A percentile compares a stretch with the other conserved stretches of the same genome.
phyloP scores from a whole-genome alignment of 1,284 basidiomycete species.

The Xanthoconium separans region DNA sequence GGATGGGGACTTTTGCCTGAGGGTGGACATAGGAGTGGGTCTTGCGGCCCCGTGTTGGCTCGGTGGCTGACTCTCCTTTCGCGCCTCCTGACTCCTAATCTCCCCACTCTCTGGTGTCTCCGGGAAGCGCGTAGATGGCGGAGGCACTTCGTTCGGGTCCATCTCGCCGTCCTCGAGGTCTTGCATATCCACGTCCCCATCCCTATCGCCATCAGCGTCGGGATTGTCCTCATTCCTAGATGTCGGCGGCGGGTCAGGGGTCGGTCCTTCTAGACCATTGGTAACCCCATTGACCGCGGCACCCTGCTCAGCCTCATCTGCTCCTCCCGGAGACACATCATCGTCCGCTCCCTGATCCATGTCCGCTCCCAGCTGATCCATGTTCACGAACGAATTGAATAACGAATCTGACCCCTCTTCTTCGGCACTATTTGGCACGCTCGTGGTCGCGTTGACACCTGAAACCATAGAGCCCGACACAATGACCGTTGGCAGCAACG shows the following conservation, averaged over 20 bases:
- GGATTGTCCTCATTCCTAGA: neutral
- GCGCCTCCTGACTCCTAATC: conserved; percentile 11
- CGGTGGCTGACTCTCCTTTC: neutral
- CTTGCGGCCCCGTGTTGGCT: neutral
- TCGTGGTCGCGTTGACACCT: neutral
- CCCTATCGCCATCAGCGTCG: neutral
- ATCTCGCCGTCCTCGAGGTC: conserved; percentile 25
- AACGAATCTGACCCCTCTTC: conserved; percentile 17
- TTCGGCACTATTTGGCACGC: conserved; percentile 3
- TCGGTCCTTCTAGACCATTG: neutral
- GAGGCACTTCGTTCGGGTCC: conserved; percentile 2
- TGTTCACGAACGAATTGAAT: conserved; percentile 28
- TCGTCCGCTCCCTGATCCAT: neutral
- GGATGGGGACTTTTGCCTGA: neutral
- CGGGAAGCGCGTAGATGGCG: neutral
- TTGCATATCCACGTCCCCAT: conserved; percentile 5
- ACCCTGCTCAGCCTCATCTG: neutral
- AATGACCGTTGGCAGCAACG: neutral
- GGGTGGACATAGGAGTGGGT: neutral
- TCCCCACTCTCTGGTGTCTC: conserved; percentile 19
- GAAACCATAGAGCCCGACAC: neutral
- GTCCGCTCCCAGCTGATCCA: conserved; percentile 20
- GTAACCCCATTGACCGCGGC: neutral
- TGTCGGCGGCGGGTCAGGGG: neutral
- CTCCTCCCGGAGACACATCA: neutral